Percentiles rank a stretch among this genome's conserved stretches.
These are phyloP conservation scores for Verticillium dahliae DNA, from an alignment of 2,329 filamentous ascomycete genomes.

Conservation along the genomic window DNA sequence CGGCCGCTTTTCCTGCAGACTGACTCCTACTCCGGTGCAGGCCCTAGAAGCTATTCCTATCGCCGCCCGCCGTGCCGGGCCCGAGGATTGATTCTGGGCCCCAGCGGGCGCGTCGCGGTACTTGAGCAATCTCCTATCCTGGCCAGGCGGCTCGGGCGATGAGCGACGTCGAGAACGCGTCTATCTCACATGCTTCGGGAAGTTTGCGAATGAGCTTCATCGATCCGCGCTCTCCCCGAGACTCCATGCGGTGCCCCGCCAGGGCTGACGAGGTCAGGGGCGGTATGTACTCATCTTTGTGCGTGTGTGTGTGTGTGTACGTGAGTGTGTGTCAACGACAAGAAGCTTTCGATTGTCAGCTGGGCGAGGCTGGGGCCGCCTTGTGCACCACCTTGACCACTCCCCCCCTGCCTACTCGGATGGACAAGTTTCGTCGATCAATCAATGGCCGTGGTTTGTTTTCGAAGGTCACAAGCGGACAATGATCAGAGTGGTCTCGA, in stretches of 20 bases:
- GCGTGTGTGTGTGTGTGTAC: neutral
- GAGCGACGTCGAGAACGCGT: neutral
- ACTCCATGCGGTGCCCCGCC: neutral
- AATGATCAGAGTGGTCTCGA: neutral
- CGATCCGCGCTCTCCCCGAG: neutral
- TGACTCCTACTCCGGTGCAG: too few relatives aligned
- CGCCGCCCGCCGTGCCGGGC: neutral
- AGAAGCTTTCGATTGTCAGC: neutral
- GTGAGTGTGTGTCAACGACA: neutral
- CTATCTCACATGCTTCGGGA: neutral
- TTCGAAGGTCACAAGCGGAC: neutral
- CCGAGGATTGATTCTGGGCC: neutral
- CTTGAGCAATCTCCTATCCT: neutral
- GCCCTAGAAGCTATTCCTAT: neutral
- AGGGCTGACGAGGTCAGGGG: too few relatives aligned
- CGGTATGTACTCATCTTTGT: too few relatives aligned
- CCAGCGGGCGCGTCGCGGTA: neutral
- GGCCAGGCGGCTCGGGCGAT: neutral
- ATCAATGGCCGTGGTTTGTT: neutral
- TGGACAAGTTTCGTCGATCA: neutral
- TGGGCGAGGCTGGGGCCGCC: neutral
- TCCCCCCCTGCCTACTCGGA: neutral
- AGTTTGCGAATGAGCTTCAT: neutral
- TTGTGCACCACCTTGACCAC: neutral
- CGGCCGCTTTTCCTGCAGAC: too few relatives aligned